Evolutionary conservation across 2,329 filamentous ascomycete species (phyloP), one percentile per base, ranked within the genome.

Genomic region (Bimuria novae-zelandiae): DNA sequence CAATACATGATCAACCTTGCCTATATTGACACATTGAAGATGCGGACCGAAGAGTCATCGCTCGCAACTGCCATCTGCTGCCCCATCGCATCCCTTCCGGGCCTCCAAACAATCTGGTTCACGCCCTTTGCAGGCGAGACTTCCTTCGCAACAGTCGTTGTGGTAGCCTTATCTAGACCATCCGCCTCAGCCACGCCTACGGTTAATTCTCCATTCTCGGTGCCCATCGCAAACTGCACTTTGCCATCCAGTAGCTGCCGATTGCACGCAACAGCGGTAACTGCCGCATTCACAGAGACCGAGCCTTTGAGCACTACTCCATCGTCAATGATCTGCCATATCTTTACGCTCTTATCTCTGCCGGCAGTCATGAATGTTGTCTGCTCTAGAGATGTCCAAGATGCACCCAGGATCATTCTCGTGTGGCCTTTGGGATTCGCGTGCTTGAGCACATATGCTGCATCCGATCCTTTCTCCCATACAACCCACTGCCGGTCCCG

Each of bases 401-500:
- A 85, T 1, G 86, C 89, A 68, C 92, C 91, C 12, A 97, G 80
- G 40, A 99, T 92, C 92, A 99, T 97, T 54, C 94, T 82, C 3
- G 89, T 82, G 72, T 99, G 94, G 0, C 90, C 93, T 75, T 96
- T 97, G 1, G 85, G 83, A 64, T 96, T 91, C 2, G 83, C 79
- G 56, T 86, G 79, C 33, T 84, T 72, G 3, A 88, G 77, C 21
- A 72, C 75, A 65, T 89, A 97, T 12, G 68, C 69, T 4, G 51
- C 22, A 21, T 72, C 64, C 5, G 62, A 65, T 29, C 75, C 75
- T 33, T 85, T 80, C 63, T 84, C 77, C 70, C 93, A 99, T 1
- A 97, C 79, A 0, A 86, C 87, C 92, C 93, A 99, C 73, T 96
- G 90, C 11, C 94, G 82, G 73, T 99, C 94, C 54, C 94, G 81